These are phyloP conservation scores for Anastatica hierochuntica DNA, from an alignment of 345 rosid species.

Conservation along the genomic window DNA sequence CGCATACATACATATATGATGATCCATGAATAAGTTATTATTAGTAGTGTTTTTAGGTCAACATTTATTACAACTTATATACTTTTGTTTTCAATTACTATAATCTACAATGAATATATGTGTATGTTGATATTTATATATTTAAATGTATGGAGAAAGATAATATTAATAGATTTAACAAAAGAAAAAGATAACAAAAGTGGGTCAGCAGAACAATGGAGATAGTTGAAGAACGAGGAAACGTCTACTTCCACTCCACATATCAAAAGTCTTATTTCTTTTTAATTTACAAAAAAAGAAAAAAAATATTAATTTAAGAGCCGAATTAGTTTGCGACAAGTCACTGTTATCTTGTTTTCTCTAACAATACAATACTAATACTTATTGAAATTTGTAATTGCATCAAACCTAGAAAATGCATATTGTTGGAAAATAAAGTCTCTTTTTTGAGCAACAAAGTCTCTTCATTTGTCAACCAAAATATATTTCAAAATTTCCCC, in stretches of 20 bases:
- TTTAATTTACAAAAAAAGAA: no score
- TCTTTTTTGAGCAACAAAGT: no score
- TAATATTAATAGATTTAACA: no score
- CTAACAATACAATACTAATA: not conserved
- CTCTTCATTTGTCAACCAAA: no score
- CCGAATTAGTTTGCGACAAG: not conserved
- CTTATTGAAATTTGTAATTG: no score
- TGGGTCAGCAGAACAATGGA: conserved; percentile 25
- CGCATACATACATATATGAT: no score
- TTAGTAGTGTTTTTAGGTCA: conserved; percentile 4
- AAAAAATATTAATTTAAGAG: no score
- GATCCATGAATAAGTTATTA: conserved; percentile 3
- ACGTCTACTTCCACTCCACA: conserved; percentile 20
- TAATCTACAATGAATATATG: conserved; percentile 6
- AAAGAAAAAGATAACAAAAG: no score
- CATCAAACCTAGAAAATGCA: no score
- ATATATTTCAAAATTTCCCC: no score
- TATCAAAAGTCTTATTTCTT: conserved; percentile 12
- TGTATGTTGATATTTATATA: not conserved
- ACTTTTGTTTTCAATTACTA: not conserved
- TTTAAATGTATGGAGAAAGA: not conserved
- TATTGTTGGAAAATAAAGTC: no score
- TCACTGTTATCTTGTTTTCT: not conserved
- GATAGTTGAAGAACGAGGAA: conserved; percentile 24
- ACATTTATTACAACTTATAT: not conserved